Conservation (phyloP, 2,329 filamentous ascomycete genomes). For the Venturia nashicola region DNA sequence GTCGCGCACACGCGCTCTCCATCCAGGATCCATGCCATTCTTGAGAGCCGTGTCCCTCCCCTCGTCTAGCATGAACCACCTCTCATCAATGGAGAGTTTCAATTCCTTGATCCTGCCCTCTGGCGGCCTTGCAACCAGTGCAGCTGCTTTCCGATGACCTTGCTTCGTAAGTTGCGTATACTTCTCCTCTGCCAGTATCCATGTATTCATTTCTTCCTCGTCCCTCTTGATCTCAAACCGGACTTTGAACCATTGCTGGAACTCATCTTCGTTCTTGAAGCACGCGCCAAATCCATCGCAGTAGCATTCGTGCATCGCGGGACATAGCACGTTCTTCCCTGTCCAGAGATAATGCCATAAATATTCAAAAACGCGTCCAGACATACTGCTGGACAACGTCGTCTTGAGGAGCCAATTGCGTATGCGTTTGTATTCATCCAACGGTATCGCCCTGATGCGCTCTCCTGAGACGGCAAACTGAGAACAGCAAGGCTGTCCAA, state of each 20-base stretch:
- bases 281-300: slow-evolving; percentile 54
- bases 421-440: slow-evolving; percentile 42
- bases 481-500: slow-evolving; percentile 51
- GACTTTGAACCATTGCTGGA: slow-evolving; percentile 36
- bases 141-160: slow-evolving; percentile 22
- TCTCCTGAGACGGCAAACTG: slow-evolving; percentile 51
- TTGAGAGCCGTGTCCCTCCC: slow-evolving; percentile 33
- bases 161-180: slow-evolving; percentile 24
- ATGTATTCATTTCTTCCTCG: slow-evolving; percentile 29
- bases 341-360: slow-evolving; percentile 53
- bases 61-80: slow-evolving; percentile 30
- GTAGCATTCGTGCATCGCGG: slow-evolving; percentile 44
- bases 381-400: slow-evolving; percentile 40
- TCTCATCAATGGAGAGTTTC: slow-evolving; percentile 29
- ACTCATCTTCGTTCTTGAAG: slow-evolving; percentile 40
- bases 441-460: slow-evolving; percentile 41
- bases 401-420: slow-evolving; percentile 51
- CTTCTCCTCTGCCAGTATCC: slow-evolving; percentile 27
- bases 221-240: slow-evolving; percentile 29
- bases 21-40: slow-evolving; percentile 38
- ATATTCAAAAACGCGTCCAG: slow-evolving; percentile 51
- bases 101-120: slow-evolving; percentile 30
- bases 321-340: slow-evolving; percentile 35
- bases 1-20: slow-evolving; percentile 40
- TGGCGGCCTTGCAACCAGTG: slow-evolving; percentile 24